These are phyloP conservation scores for Xylaria venustula DNA, from an alignment of 495 filamentous ascomycete species.

Conservation along the genomic window DNA sequence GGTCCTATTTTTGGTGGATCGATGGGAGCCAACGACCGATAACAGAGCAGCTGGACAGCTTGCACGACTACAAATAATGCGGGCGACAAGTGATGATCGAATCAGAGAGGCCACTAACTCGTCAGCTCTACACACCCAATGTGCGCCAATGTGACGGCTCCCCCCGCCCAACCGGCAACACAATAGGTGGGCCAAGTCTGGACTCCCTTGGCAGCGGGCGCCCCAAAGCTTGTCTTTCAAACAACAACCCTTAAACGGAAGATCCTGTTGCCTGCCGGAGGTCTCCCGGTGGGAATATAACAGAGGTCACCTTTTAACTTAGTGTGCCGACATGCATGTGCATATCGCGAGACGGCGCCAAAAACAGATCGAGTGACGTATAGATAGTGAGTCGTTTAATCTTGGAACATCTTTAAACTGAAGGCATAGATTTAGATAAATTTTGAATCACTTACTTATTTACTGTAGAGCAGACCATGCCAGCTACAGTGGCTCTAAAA, in stretches of 20 bases:
- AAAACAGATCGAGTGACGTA: too few species aligned
- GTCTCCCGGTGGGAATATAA: neutral
- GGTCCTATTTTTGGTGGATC: too few species aligned
- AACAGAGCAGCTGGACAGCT: too few species aligned
- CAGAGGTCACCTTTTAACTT: neutral
- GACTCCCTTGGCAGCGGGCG: conserved; percentile 5
- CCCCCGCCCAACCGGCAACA: neutral
- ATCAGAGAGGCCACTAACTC: neutral
- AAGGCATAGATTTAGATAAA: too few species aligned
- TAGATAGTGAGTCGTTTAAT: too few species aligned
- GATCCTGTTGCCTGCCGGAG: neutral
- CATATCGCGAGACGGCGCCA: neutral
- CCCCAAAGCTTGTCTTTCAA: conserved; percentile 9
- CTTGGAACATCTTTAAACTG: too few species aligned
- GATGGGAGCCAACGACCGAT: too few species aligned
- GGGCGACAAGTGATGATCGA: too few species aligned
- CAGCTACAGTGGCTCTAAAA: too few species aligned
- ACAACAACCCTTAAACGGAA: neutral
- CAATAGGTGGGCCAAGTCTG: conserved; percentile 2
- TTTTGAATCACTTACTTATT: too few species aligned
- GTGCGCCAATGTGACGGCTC: neutral
- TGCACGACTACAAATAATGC: too few species aligned
- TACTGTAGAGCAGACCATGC: too few species aligned
- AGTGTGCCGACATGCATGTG: neutral
- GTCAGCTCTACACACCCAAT: neutral